Conservation (phyloP, 1,284 basidiomycete species). For the Leucocoprinus gongylophorus region DNA sequence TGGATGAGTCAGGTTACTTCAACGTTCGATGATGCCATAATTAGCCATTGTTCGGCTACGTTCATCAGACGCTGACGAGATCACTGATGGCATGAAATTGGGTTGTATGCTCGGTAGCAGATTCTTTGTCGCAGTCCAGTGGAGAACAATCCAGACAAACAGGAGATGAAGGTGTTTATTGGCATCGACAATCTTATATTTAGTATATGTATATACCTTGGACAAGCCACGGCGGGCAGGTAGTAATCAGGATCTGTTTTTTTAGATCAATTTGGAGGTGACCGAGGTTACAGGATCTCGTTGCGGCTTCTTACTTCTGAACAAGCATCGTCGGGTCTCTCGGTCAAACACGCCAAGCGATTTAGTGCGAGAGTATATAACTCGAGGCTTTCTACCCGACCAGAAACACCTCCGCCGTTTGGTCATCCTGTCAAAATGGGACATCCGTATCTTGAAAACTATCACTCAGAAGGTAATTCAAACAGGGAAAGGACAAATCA, state of each 20-base stretch:
- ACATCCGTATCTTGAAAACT: constrained; percentile 16
- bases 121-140: background rate
- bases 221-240: too few species aligned
- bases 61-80: background rate
- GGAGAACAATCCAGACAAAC: background rate
- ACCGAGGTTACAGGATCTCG: too few species aligned
- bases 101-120: background rate
- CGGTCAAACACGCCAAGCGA: constrained; percentile 1
- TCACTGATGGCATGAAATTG: background rate
- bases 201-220: too few species aligned
- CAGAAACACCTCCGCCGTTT: background rate
- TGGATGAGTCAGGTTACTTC: too few species aligned
- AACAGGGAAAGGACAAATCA: constrained; percentile 17
- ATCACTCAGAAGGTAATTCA: constrained; percentile 6
- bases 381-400: background rate
- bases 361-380: constrained; percentile 6
- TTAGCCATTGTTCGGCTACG: background rate
- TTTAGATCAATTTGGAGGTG: too few species aligned
- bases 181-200: background rate
- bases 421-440: constrained; percentile 13
- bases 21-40: background rate
- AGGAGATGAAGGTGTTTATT: background rate
- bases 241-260: too few species aligned
- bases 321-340: background rate
- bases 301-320: too few species aligned